Base-by-base conservation (phyloP, 768 basidiomycete genomes). In the Mycena crocata region DNA sequence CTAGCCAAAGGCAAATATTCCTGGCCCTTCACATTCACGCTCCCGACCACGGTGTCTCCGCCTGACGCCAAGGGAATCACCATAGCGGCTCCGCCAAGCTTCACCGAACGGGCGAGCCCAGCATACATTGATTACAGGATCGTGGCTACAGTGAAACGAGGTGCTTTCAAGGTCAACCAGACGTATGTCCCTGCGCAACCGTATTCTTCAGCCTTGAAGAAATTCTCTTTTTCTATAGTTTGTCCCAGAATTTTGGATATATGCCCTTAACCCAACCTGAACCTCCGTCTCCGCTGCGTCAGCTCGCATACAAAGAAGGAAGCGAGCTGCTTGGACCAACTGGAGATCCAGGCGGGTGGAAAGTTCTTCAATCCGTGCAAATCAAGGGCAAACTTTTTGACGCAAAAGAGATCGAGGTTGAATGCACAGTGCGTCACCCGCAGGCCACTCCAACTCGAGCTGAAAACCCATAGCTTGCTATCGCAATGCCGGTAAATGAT, bases 111-210 rank as follows among this genome's bases (percentile, higher is more conserved):
- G 30, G 86, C 84, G 1, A 85, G 86, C 48, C 83, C 84, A 1
- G 85, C 81, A 19, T 88, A 87, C 66, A 80, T 89, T 57, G 87
- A 89, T 62, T 90, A 89, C 73, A 83, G 80, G 69, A 70, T 88
- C 10, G 73, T 81, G 17, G 84, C 86, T 28, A 88, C 82, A 1
- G 73, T 89, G 34, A 84, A 81, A 70, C 83, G 86, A 24, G 80
- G 84, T 1, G 74, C 81, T 21, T 74, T 90, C 61, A 84, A 79
- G 68, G 81, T 84, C 3, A 84, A 89, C 70, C 82, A 86, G 61
- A 82, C 77, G 88, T 89, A 59, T 51, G 80, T 73, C 48, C 42
- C 40, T 52, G 30, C 14, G n/a, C 34, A 15, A 37, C 24, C 23
- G 39, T 31, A 21, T 55, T 32, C 30, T 26, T 9, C 31, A 35